Conservation (phyloP, 164 flowering plant species). For the Magnolia changhungtana region DNA sequence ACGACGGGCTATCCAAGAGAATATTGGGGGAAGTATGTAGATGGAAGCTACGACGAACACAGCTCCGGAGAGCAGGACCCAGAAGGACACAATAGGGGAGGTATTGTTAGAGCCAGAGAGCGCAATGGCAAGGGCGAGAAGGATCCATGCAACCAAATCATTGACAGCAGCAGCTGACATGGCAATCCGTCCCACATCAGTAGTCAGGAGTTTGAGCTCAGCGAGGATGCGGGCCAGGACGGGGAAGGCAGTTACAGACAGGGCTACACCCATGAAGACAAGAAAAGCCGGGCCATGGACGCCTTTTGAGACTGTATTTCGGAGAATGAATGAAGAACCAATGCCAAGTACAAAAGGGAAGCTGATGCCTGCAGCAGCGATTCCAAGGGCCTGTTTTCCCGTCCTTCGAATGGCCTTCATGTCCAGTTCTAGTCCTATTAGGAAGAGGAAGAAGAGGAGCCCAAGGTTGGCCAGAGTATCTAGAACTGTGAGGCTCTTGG, state of each 20-base stretch:
- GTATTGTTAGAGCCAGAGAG: slow-evolving; percentile 46
- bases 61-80: slow-evolving; percentile 57
- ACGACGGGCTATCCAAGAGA: slow-evolving; percentile 48
- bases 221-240: slow-evolving; percentile 82
- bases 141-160: slow-evolving; percentile 79
- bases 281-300: slow-evolving; percentile 45
- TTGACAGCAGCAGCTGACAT: slow-evolving; percentile 91
- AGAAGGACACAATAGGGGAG: slow-evolving; percentile 49
- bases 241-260: slow-evolving; percentile 80
- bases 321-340: slow-evolving; percentile 55
- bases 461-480: slow-evolving; percentile 79
- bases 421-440: slow-evolving; percentile 68
- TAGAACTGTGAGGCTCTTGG: slow-evolving; percentile 56
- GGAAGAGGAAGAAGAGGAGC: slow-evolving; percentile 71
- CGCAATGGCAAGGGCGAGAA: slow-evolving; percentile 75
- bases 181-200: slow-evolving; percentile 78
- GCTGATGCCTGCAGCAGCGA: slow-evolving; percentile 64
- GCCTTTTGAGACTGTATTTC: slow-evolving; percentile 48
- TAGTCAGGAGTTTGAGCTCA: slow-evolving; percentile 71
- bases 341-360: slow-evolving; percentile 67
- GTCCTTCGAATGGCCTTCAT: slow-evolving; percentile 44
- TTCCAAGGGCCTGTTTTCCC: slow-evolving; percentile 52
- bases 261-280: slow-evolving; percentile 83
- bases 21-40: slow-evolving; percentile 36
- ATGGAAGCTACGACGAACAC: slow-evolving; percentile 34